These are phyloP conservation scores for Trichoderma atroviride DNA, from an alignment of 2,329 filamentous ascomycete species.

Conservation along the genomic window DNA sequence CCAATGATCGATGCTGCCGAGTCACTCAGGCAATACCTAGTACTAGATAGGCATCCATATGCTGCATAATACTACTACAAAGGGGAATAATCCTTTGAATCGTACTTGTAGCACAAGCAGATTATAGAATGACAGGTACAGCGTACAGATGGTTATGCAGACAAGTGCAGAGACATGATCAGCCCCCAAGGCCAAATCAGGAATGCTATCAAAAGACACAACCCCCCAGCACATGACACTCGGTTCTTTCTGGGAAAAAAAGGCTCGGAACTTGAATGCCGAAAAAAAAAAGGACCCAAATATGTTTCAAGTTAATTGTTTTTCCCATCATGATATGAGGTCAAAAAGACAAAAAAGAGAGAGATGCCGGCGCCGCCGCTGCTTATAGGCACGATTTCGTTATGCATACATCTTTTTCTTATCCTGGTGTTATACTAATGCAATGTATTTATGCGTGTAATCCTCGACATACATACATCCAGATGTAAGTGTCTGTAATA, in stretches of 20 bases:
- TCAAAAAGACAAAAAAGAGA: background rate
- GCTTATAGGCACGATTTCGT: background rate
- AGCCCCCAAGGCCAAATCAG: constrained; percentile 6
- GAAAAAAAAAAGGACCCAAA: background rate
- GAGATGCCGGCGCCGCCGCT: background rate
- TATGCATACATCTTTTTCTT: background rate
- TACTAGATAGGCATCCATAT: too few relatives aligned
- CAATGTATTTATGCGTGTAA: background rate
- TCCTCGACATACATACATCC: background rate
- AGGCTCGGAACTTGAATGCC: constrained; percentile 9
- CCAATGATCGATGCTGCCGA: background rate
- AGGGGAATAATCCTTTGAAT: background rate
- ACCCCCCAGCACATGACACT: background rate
- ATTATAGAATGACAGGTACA: background rate
- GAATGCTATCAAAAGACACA: background rate
- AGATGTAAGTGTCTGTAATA: background rate
- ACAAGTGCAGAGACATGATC: background rate
- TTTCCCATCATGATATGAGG: background rate
- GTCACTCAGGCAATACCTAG: background rate
- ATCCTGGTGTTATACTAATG: background rate
- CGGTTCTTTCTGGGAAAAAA: constrained; percentile 8
- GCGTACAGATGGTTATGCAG: background rate
- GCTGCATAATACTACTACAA: background rate
- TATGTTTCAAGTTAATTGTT: background rate
- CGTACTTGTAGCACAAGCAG: background rate